phyloP scores from a whole-genome alignment of 1,284 basidiomycete species.

The Puccinia horiana region DNA sequence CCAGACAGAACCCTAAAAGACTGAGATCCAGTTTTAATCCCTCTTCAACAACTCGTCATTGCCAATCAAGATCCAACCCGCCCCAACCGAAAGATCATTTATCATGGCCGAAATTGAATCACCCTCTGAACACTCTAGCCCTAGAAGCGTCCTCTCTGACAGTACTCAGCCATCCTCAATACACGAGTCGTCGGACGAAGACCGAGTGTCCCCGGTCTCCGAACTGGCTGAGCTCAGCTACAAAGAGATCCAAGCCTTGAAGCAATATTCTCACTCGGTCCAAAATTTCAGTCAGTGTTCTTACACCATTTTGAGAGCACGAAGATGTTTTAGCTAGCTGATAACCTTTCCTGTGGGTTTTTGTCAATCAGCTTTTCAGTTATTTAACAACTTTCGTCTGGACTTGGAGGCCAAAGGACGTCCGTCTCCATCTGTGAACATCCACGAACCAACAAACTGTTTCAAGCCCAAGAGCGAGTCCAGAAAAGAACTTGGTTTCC shows the following conservation, averaged over 20 bases:
- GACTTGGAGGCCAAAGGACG: conserved; percentile 21
- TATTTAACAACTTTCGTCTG: conserved; percentile 40
- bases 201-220: neutral
- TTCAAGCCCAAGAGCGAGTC: neutral
- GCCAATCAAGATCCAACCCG: neutral
- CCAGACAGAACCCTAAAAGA: neutral
- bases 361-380: conserved; percentile 12
- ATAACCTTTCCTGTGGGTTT: neutral
- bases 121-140: neutral
- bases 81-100: neutral
- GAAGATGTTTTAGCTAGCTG: too few species aligned
- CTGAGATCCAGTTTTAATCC: neutral
- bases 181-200: neutral
- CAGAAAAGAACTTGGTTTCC: neutral
- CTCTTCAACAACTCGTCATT: neutral
- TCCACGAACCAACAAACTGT: neutral
- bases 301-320: neutral
- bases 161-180: neutral
- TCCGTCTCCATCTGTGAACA: neutral
- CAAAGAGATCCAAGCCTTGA: conserved; percentile 35
- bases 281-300: conserved; percentile 43
- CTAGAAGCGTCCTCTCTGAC: neutral
- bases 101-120: conserved; percentile 14
- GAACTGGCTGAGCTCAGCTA: conserved; percentile 23
- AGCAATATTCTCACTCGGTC: conserved; percentile 32